Evolutionary conservation across 2,329 filamentous ascomycete genomes (phyloP).

Genomic region (Fusarium praegraminearum): DNA sequence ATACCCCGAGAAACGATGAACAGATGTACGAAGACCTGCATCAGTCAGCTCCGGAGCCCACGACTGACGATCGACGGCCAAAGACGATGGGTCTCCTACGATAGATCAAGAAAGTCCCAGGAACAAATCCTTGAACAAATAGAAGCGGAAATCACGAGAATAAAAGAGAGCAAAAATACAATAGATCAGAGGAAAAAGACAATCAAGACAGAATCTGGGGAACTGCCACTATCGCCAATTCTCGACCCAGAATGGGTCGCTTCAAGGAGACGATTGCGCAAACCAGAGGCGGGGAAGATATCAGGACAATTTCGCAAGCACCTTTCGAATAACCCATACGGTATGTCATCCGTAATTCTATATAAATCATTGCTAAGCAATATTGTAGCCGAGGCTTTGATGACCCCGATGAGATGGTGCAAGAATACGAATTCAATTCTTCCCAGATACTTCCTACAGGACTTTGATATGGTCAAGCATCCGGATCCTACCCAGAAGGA

Average conservation of each 20-base stretch:
- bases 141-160: constrained; percentile 50
- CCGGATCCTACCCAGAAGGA: constrained; percentile 64
- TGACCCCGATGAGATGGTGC: constrained; percentile 70
- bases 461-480: constrained; percentile 68
- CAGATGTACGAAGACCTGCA: constrained; percentile 40
- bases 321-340: constrained; percentile 73
- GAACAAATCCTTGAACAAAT: constrained; percentile 51
- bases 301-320: constrained; percentile 66
- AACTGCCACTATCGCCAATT: constrained; percentile 66
- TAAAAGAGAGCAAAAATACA: constrained; percentile 43
- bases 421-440: constrained; percentile 60
- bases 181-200: constrained; percentile 41
- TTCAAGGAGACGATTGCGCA: constrained; percentile 58
- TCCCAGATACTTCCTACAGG: constrained; percentile 72
- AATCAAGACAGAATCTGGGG: constrained; percentile 59
- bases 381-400: constrained; percentile 69
- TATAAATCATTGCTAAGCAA: background rate
- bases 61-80: constrained; percentile 16
- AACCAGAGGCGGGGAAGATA: constrained; percentile 48
- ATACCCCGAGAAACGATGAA: constrained; percentile 46
- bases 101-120: constrained; percentile 38
- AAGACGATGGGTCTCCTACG: constrained; percentile 52
- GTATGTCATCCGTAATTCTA: constrained; percentile 54
- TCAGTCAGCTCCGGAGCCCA: constrained; percentile 18
- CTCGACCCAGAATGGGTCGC: constrained; percentile 64